Base-by-base conservation (phyloP, 2,329 filamentous ascomycete species). In the Penicillium janthinellum region DNA sequence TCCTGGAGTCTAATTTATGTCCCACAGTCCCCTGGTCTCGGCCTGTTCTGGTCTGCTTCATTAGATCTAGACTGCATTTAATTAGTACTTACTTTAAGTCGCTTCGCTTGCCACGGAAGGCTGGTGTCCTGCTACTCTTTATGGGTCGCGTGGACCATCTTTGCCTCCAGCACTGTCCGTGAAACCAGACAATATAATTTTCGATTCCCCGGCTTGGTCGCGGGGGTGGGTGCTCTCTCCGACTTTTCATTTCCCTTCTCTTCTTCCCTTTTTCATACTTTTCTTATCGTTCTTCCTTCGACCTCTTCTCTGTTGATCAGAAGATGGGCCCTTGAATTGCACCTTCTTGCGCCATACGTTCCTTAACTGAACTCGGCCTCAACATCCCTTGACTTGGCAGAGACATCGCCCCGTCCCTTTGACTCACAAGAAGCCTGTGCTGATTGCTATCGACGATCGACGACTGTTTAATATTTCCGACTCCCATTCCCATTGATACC, bases 1-100 rank as follows among this genome's bases (percentile, higher is more conserved):
- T 45, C 45, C 38, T 50, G 37, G 22, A 54, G 48, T 57, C 52
- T 57, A 54, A 51, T 54, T 15, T 48, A 54, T 41, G 53, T 57
- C 14, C 28, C 20, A 59, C 57, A 31, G 47, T 31, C 38, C 56
- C 20, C 20, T 15, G 17, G 31, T 22, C 49, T 17, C 35, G 35
- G 15, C 54, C 34, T 58, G 28, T 47, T 12, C n/a, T n/a, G 17
- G 28, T 20, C 17, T 35, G n/a, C 35, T 38, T 50, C 28, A 20
- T 20, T 35, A 12, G 5, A 14, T 50, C 4, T 48, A 37, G n/a
- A 20, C 6, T 38, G 20, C 7, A 37, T 8, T 47, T n/a, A 6
- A 47, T 47, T 47, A 28, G 15, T 31, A 17, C 17, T 11, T 4
- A 22, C 17, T 42, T 20, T 22, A 11, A 8, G 44, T 47, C 44